Conservation (phyloP, 1,139 yeast genomes). For the Geotrichum reessii region DNA sequence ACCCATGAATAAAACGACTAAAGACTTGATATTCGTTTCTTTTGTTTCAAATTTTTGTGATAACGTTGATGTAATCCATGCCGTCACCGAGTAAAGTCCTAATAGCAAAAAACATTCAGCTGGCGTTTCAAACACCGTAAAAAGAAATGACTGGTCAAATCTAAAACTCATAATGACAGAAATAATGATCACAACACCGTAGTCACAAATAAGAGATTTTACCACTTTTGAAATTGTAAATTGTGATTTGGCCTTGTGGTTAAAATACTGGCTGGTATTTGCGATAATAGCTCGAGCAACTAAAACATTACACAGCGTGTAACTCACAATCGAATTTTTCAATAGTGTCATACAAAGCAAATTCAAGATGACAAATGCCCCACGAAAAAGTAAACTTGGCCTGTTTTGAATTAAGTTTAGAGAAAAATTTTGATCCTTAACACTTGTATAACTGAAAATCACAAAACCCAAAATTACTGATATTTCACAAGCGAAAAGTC, state of each 20-base stretch:
- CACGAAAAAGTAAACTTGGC: background rate
- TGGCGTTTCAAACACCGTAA: background rate
- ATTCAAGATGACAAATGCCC: background rate
- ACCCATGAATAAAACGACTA: background rate
- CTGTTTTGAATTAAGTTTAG: background rate
- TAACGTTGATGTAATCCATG: background rate
- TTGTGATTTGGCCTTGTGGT: background rate
- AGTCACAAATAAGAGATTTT: background rate
- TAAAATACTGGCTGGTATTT: background rate
- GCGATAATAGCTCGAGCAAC: background rate
- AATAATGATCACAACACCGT: background rate
- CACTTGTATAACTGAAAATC: background rate
- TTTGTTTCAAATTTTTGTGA: background rate
- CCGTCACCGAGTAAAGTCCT: background rate
- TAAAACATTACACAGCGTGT: background rate
- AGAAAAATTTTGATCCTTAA: background rate
- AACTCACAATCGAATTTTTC: background rate
- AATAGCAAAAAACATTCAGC: background rate
- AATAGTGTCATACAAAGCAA: background rate
- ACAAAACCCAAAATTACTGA: background rate
- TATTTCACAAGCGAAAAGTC: background rate
- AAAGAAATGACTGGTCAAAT: background rate
- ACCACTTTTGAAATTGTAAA: background rate
- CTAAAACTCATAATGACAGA: background rate
- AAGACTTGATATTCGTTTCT: background rate